These are phyloP conservation scores for Metschnikowia rubicola DNA, from an alignment of 805 yeast genomes.

Conservation along the genomic window DNA sequence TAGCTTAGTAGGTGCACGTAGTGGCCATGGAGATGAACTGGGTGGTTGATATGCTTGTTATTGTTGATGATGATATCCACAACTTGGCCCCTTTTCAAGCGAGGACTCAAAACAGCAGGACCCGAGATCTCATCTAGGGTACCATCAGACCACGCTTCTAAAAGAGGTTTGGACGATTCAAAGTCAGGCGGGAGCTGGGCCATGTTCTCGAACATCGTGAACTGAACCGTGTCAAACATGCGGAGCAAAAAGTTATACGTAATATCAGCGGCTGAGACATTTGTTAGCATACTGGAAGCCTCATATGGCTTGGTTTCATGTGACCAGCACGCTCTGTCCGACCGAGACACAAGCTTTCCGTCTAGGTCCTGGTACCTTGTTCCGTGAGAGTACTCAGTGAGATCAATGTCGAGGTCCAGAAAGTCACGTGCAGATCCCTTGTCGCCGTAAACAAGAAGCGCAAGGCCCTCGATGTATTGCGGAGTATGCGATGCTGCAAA, in stretches of 20 bases:
- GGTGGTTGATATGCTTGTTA: conserved; percentile 27
- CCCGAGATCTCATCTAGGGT: background rate
- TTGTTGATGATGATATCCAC: conserved; percentile 32
- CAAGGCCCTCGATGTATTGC: conserved; percentile 27
- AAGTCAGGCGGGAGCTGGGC: conserved; percentile 16
- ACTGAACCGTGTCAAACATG: conserved; percentile 27
- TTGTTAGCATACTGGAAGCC: background rate
- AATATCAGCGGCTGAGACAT: conserved; percentile 20
- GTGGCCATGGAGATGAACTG: conserved; percentile 36
- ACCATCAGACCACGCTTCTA: conserved; percentile 2
- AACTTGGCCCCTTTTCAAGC: conserved; percentile 24
- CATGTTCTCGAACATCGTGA: conserved; percentile 25
- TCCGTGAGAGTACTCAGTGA: conserved; percentile 16
- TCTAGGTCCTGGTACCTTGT: conserved; percentile 20
- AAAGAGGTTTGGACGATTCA: conserved; percentile 25
- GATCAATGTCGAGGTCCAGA: background rate
- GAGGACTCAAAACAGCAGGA: conserved; percentile 10
- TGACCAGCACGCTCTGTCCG: conserved; percentile 16
- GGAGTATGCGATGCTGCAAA: conserved; percentile 27
- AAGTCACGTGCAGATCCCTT: background rate
- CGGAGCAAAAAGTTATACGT: conserved; percentile 28
- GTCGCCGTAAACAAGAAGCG: conserved; percentile 22
- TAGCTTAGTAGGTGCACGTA: conserved; percentile 27
- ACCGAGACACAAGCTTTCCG: conserved; percentile 16
- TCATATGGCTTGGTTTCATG: conserved; percentile 21